Percentiles rank a stretch among this genome's conserved stretches.
These are phyloP conservation scores for Arthroderma sp. DNA, from an alignment of 2,329 filamentous ascomycete species.

Conservation along the genomic window DNA sequence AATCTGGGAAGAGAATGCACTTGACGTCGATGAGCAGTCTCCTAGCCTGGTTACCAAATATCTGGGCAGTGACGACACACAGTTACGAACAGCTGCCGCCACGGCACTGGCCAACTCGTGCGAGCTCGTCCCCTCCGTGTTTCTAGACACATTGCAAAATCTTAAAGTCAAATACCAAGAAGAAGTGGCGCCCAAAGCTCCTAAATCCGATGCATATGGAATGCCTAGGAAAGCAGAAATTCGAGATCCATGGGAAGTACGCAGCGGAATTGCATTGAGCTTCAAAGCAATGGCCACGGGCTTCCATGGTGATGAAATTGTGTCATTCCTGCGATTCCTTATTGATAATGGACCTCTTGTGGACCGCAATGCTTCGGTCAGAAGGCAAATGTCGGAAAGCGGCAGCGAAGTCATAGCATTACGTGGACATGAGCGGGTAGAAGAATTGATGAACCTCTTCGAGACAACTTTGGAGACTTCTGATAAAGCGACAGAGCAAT, in stretches of 20 bases:
- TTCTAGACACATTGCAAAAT: conserved; percentile 48
- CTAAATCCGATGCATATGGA: conserved; percentile 80
- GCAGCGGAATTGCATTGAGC: conserved; percentile 77
- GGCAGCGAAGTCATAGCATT: conserved; percentile 67
- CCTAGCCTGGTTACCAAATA: conserved; percentile 61
- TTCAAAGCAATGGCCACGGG: conserved; percentile 67
- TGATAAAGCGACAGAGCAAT: conserved; percentile 65
- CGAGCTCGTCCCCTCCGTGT: conserved; percentile 44
- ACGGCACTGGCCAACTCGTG: conserved; percentile 67
- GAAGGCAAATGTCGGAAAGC: conserved; percentile 83
- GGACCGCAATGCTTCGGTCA: conserved; percentile 63
- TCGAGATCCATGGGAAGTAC: conserved; percentile 77
- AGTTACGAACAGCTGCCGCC: conserved; percentile 72
- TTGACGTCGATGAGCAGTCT: conserved; percentile 54
- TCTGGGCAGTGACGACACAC: conserved; percentile 63
- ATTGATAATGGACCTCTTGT: conserved; percentile 79
- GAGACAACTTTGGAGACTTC: conserved; percentile 77
- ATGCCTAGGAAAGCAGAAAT: conserved; percentile 85
- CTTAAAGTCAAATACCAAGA: conserved; percentile 62
- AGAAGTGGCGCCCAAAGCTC: conserved; percentile 67
- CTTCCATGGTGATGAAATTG: conserved; percentile 56
- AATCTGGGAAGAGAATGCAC: conserved; percentile 90
- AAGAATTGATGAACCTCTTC: conserved; percentile 83
- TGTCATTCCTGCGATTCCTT: conserved; percentile 70
- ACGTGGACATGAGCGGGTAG: conserved; percentile 70